Evolutionary conservation across 345 rosid species (phyloP), one percentile per base, ranked within the genome.

Genomic region (Sapria himalayana): DNA sequence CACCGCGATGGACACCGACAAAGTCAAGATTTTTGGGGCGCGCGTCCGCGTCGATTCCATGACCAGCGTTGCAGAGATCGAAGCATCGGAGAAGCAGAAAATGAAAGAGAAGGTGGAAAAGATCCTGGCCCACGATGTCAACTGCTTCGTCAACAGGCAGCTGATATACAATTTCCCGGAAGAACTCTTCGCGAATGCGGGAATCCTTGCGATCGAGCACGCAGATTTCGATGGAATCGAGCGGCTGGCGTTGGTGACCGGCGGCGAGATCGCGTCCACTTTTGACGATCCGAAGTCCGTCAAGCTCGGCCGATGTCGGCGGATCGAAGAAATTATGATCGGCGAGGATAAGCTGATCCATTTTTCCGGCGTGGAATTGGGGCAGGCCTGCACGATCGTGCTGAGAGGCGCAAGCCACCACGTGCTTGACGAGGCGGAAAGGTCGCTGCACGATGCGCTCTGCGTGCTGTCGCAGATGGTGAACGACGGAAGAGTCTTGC

Each of bases 1-100:
- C 57, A 89, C 98, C 46, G 98, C 98, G 23, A 82, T 89, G 98
- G 98, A 89, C 58, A 89, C 98, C 4, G 98, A 89, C 57, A 89
- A 89, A 62, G 98, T 89, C 22, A 89, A 89, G 65, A 89, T 89
- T 17, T 89, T 81, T 45, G 98, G 98, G 48, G 98, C 98, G 29
- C 93, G 95, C 37, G 98, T 89, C 55, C 91, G 98, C 46, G 98
- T 89, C 34, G 98, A 89, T 60, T 89, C 98, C 27, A 89, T 89
- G 95, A 37, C 98, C 42, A 89, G 49, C 61, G 98, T 84, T 51
- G 98, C 98, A 21, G 77, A 89, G 61, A 89, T 89, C 42, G 98
- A 89, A 61, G 94, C 74, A n/a, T 94, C 94, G 57, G 98, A 89
- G 70, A 89, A 89, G 60, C 81, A 82, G 33, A 89, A 89, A 58